Evolutionary conservation across 495 filamentous ascomycete species (phyloP), one percentile per base, ranked within the genome.

Genomic region (Emericellopsis terricola): DNA sequence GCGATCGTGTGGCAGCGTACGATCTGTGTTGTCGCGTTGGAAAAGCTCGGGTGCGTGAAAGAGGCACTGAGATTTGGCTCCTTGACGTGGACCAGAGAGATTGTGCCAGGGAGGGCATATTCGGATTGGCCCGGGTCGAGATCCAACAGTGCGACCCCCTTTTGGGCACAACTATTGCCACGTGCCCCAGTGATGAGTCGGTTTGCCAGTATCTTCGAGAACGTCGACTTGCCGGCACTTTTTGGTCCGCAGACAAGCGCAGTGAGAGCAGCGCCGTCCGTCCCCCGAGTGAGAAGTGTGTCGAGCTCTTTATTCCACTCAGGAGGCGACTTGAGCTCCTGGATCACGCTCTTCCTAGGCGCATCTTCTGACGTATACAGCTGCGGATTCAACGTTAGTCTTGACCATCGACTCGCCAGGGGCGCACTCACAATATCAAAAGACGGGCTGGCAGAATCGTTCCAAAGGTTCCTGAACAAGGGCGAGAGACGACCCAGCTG

Each of bases 71-170:
- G 65, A 35, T 78, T 75, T 0, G 73, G 75, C 15, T 65, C 56
- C 9, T 55, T 57, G 1, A 89, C 41, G 15, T 71, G 61, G 9
- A 76, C 57, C 2, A 94, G 70, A 15, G 80, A 84, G 9, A 94
- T 45, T 18, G 80, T 72, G 6, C 84, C 83, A 31, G 79, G 76
- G 0, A 79, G 65, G 0, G 71, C 73, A 43, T 76, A 89, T 46
- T 92, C 83, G 10, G 84, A 81, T 48, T 86, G 81, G 2, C 77
- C 79, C 2, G 82, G 78, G 43, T 94, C 84, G 4, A 92, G 55
- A 45, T 94, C 85, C 5, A 94, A 64, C 28, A 82, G 66, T 31
- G 66, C 68, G 7, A 81, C 67, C 5, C 33, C 31, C 14, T 33
- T 45, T n/a, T n/a, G n/a, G n/a, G n/a, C n/a, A n/a, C n/a, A n/a